Conservation (phyloP, 2,329 filamentous ascomycete species). For the Lachnellula subtilissima region DNA sequence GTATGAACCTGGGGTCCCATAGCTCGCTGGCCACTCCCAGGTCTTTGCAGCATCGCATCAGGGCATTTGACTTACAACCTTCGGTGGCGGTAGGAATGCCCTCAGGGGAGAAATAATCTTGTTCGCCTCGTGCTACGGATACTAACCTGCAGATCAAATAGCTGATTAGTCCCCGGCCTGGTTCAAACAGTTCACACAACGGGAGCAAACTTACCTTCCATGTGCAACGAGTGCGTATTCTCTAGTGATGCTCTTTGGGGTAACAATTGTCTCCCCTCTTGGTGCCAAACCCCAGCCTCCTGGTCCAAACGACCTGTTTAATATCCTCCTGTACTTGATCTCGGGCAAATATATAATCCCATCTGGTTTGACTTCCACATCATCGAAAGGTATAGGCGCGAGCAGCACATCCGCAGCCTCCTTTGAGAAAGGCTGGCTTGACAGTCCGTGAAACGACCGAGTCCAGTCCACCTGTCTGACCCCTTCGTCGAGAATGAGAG, state of each 20-base stretch:
- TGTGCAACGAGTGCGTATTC: constrained; percentile 90
- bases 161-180: constrained; percentile 2
- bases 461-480: constrained; percentile 65
- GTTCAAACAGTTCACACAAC: background rate
- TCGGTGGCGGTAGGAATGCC: constrained; percentile 91
- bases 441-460: constrained; percentile 65
- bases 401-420: constrained; percentile 59
- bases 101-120: constrained; percentile 86
- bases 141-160: constrained; percentile 60
- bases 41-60: constrained; percentile 98
- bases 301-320: constrained; percentile 89
- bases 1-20: constrained; percentile 92
- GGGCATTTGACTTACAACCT: constrained; percentile 94
- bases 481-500: constrained; percentile 42
- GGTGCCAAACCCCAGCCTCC: constrained; percentile 95
- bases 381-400: constrained; percentile 60
- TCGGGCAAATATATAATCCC: constrained; percentile 94
- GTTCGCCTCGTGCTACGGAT: constrained; percentile 87
- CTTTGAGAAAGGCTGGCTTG: constrained; percentile 56
- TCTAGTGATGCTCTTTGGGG: constrained; percentile 59
- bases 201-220: constrained; percentile 61
- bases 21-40: constrained; percentile 90
- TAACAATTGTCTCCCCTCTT: constrained; percentile 67
- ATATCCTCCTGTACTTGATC: constrained; percentile 91
- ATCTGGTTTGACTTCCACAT: constrained; percentile 97